Base-by-base conservation (phyloP, 2,329 filamentous ascomycete species). In the Paraphoma sp. region DNA sequence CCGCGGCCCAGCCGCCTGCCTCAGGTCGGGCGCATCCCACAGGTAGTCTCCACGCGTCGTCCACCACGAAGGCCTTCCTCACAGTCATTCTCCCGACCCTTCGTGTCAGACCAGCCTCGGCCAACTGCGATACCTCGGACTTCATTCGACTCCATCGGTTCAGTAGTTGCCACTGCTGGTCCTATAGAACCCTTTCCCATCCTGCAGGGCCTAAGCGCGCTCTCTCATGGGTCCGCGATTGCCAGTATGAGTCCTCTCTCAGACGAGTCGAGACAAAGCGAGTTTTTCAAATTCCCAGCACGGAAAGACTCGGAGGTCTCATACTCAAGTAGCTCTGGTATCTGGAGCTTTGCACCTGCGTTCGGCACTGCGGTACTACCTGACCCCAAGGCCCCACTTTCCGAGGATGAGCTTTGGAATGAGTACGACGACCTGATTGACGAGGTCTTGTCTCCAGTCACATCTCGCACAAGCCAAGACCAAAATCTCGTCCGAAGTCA, bases 351-450 rank as follows among this genome's bases (percentile, higher is more conserved):
- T 47, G 82, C 83, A 11, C 84, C 84, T 6, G 86, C 88, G 3
- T 61, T 59, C 38, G 69, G 71, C 10, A 90, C 87, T 14, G 88
- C 90, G 6, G 78, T 92, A 2, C 80, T 90, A 18, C 89, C 90
- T 0, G 79, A 81, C 3, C 81, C 86, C 1, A 82, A 81, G 44
- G 86, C 87, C 4, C 88, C 86, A 0, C 83, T 89, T 4, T 86
- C 81, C 1, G 91, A 96, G 63, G 94, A 97, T 67, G 94, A 97
- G 71, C 85, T 97, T 1, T 98, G 94, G 94, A 89, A 93, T 49
- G 94, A 96, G 76, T 97, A 96, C 71, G 89, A 98, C 63, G 94
- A 97, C 67, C 80, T 97, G 11, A 85, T 97, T 51, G 90, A 91
- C 50, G 88, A 91, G 54, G 83, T 87, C 10, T 83, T 86, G 48